Percentiles rank a stretch among this genome's conserved stretches.
Evolutionary conservation across 345 rosid genomes (phyloP).

Genomic region (Odontarrhena argentea): DNA sequence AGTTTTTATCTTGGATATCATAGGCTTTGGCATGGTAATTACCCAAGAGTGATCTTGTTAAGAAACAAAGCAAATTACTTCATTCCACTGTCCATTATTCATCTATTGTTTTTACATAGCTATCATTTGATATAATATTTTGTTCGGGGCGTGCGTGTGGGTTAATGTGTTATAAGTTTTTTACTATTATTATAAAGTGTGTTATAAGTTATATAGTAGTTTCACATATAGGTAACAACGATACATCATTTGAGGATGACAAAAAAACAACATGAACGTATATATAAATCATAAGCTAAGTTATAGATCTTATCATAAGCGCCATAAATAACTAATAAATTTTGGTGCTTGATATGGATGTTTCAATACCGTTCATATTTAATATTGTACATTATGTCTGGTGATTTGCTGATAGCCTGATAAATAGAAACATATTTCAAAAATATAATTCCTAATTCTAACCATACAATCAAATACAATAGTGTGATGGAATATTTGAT

Average conservation of each 20-base stretch:
- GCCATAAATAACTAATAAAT: slow-evolving; percentile 7
- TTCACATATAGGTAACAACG: slow-evolving; percentile 10
- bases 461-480: neutral
- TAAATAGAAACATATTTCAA: neutral
- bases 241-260: slow-evolving; percentile 22
- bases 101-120: too few species aligned
- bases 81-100: too few species aligned
- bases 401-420: neutral
- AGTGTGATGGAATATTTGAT: slow-evolving; percentile 10
- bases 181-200: too few species aligned
- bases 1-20: too few species aligned
- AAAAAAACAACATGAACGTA: neutral
- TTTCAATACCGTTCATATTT: neutral
- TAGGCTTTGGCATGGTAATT: too few species aligned
- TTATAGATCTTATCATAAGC: slow-evolving; percentile 11
- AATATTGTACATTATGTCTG: neutral
- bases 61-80: slow-evolving; percentile 10
- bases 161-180: too few species aligned
- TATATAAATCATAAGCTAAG: slow-evolving; percentile 26
- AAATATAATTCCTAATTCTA: neutral
- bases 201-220: neutral
- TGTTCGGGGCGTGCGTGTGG: too few species aligned
- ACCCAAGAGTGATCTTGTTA: neutral
- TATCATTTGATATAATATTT: too few species aligned
- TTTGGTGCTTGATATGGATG: slow-evolving; percentile 15